Percentiles rank a stretch among this genome's conserved stretches.
Evolutionary conservation across 164 flowering plant species (phyloP).

Genomic region (Euptelea pleiosperma): DNA sequence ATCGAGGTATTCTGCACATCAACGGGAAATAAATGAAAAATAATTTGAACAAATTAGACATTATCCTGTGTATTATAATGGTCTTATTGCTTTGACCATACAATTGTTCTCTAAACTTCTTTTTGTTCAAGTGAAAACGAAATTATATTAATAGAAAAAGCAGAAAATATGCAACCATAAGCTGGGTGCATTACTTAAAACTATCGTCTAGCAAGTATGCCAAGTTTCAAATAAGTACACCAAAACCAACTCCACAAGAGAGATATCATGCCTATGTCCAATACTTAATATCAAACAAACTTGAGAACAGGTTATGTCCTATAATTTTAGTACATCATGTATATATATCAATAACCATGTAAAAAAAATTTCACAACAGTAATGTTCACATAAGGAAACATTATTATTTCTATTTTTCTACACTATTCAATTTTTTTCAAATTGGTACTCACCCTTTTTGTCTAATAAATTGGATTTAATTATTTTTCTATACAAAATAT

Average conservation of each 20-base stretch:
- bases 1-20: conserved; percentile 67
- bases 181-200: background rate
- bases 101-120: background rate
- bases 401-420: too few species aligned
- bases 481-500: background rate
- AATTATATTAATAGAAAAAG: background rate
- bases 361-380: too few species aligned
- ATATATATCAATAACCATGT: too few species aligned
- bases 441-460: background rate
- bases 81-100: background rate
- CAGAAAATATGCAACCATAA: background rate
- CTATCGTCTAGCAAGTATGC: background rate
- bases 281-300: too few species aligned
- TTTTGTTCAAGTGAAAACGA: background rate
- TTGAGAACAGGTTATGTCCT: too few species aligned
- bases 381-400: too few species aligned
- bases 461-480: background rate
- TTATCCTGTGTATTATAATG: background rate
- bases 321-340: too few species aligned
- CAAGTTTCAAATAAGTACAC: too few species aligned
- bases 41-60: background rate
- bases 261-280: too few species aligned
- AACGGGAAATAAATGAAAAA: background rate
- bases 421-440: too few species aligned
- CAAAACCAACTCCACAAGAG: background rate